Evolutionary conservation across 2,329 filamentous ascomycete species (phyloP), one percentile per base, ranked within the genome.

Genomic region (Aspergillus texensis): DNA sequence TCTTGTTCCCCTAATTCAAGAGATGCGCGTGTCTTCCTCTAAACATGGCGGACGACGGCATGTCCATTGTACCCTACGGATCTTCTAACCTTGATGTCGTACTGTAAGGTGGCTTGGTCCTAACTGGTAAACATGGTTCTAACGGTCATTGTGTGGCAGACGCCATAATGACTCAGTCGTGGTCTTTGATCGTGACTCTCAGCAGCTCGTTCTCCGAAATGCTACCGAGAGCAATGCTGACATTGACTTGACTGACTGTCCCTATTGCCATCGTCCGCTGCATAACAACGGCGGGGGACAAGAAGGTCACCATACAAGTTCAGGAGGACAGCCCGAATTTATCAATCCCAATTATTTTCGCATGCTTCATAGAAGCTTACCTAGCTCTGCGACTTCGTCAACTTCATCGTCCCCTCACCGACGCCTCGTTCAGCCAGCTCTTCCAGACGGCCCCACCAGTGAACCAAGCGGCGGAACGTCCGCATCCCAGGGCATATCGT

Each of bases 341-440:
- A 91, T 97, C 70, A 90, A 94, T 72, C 94, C 94, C 2, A 88
- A 93, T 58, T 99, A 99, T 82, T 99, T 99, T 79, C 92, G 92
- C 72, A 94, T 98, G 91, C 88, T 99, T 46, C 91, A 87, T 52
- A 80, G 84, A 57, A 88, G 84, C 68, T 79, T 81, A 58, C 84
- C 83, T 60, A 80, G 78, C 77, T 84, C 72, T 78, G 81, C 76
- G 69, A 78, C 62, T 70, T 80, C 70, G 74, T 81, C 68, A 60
- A 74, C 62, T 30, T 81, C 85, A 41, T 75, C 84, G 2, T 83
- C 85, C 60, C 81, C 84, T 19, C 77, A 82, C 77, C 77, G 83
- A 78, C 74, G 82, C 71, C 64, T 78, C 74, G 68, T 80, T 78
- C 71, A 82, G 75, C 68, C 79, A 71, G 84, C 63, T 78, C 86